phyloP scores from a whole-genome alignment of 495 filamentous ascomycete genomes.

The Saxophila tyrrhenica region DNA sequence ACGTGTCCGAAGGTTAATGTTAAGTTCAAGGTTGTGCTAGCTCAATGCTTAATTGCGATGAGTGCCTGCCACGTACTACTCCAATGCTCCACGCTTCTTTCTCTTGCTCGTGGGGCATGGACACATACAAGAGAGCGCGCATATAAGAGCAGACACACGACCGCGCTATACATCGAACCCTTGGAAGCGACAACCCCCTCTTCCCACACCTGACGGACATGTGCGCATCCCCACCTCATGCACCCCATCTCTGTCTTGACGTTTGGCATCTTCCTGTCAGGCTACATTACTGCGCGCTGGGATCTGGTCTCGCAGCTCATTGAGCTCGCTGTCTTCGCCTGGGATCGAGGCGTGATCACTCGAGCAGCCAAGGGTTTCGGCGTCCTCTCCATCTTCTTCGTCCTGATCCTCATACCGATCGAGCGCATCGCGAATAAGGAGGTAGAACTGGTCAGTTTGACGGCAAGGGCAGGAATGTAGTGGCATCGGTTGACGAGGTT shows the following conservation, averaged over 20 bases:
- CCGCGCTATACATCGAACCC: too few relatives aligned
- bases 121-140: too few relatives aligned
- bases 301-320: constrained; percentile 90
- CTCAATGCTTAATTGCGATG: too few relatives aligned
- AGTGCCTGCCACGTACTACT: too few relatives aligned
- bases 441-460: constrained; percentile 45
- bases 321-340: constrained; percentile 92
- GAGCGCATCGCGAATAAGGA: constrained; percentile 61
- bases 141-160: too few relatives aligned
- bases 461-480: not conserved
- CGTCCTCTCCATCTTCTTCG: constrained; percentile 64
- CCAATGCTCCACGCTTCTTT: too few relatives aligned
- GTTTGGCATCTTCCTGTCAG: constrained; percentile 94
- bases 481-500: not conserved
- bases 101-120: too few relatives aligned
- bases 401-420: constrained; percentile 61
- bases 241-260: constrained; percentile 92
- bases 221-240: constrained; percentile 50
- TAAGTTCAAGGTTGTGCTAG: too few relatives aligned
- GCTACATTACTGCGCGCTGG: constrained; percentile 98
- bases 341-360: constrained; percentile 93
- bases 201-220: not conserved
- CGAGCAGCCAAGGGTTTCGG: constrained; percentile 64
- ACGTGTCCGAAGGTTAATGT: too few relatives aligned
- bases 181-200: not conserved